phyloP scores from a whole-genome alignment of 2,329 filamentous ascomycete genomes.

The Aureobasidium pullulans region DNA sequence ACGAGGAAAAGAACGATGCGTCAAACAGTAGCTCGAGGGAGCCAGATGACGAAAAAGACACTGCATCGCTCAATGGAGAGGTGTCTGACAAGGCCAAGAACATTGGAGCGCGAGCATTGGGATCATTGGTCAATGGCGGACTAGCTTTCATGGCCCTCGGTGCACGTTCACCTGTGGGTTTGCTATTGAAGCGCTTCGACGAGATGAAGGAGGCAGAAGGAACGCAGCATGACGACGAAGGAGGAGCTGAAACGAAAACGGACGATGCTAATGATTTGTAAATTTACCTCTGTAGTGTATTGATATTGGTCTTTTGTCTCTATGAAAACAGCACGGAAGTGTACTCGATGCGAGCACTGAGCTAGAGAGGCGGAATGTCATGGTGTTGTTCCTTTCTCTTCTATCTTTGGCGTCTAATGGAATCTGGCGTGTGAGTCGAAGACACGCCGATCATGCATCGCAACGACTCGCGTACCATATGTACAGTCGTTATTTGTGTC shows the following conservation, averaged over 20 bases:
- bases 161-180: neutral
- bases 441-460: no score
- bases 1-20: neutral
- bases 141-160: neutral
- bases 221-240: neutral
- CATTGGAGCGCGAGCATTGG: neutral
- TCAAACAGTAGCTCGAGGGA: neutral
- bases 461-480: no score
- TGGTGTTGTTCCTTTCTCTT: no score
- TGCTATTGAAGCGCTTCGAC: conserved; percentile 1
- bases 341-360: no score
- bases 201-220: neutral
- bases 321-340: no score
- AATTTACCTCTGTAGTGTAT: neutral
- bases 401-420: no score
- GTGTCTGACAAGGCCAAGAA: neutral
- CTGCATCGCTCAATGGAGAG: neutral
- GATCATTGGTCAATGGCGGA: neutral
- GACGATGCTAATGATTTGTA: neutral
- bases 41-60: neutral
- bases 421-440: no score
- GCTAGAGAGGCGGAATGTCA: no score
- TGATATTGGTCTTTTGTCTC: neutral
- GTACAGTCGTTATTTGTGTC: no score
- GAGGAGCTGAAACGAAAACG: neutral